Conservation (phyloP, 2,329 filamentous ascomycete genomes). For the Verticillium longisporum region DNA sequence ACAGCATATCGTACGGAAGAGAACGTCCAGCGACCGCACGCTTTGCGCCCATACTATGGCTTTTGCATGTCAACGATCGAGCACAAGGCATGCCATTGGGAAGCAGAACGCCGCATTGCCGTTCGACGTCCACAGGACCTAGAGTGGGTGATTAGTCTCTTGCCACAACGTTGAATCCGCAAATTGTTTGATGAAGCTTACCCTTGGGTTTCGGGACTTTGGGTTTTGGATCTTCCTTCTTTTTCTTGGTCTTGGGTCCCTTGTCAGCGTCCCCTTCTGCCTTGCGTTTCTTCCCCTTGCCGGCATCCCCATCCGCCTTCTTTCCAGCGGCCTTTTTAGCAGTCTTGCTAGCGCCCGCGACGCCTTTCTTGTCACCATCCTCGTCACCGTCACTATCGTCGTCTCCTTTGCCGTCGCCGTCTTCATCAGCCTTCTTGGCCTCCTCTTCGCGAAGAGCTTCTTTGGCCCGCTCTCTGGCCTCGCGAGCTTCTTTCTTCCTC, state of each 20-base stretch:
- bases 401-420: constrained; percentile 41
- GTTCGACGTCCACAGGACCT: constrained; percentile 87
- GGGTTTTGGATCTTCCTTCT: constrained; percentile 84
- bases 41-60: constrained; percentile 92
- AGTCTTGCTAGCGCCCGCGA: constrained; percentile 28
- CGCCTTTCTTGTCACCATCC: constrained; percentile 34
- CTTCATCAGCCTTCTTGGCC: constrained; percentile 42
- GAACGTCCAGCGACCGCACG: constrained; percentile 80
- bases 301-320: constrained; percentile 52
- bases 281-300: constrained; percentile 71
- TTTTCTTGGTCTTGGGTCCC: constrained; percentile 83
- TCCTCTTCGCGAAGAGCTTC: constrained; percentile 54
- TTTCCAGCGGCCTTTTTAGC: constrained; percentile 60
- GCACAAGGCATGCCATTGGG: constrained; percentile 84
- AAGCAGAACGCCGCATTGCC: constrained; percentile 83
- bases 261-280: constrained; percentile 72
- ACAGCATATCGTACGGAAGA: constrained; percentile 85
- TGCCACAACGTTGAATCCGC: not conserved
- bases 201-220: constrained; percentile 81
- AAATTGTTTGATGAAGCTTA: constrained; percentile 19
- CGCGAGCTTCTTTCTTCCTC: constrained; percentile 67
- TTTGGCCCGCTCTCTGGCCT: constrained; percentile 60
- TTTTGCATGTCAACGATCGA: constrained; percentile 86
- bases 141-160: constrained; percentile 2
- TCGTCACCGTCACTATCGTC: constrained; percentile 39